These are phyloP conservation scores for Diaporthe citriasiana DNA, from an alignment of 2,329 filamentous ascomycete genomes.

Conservation along the genomic window DNA sequence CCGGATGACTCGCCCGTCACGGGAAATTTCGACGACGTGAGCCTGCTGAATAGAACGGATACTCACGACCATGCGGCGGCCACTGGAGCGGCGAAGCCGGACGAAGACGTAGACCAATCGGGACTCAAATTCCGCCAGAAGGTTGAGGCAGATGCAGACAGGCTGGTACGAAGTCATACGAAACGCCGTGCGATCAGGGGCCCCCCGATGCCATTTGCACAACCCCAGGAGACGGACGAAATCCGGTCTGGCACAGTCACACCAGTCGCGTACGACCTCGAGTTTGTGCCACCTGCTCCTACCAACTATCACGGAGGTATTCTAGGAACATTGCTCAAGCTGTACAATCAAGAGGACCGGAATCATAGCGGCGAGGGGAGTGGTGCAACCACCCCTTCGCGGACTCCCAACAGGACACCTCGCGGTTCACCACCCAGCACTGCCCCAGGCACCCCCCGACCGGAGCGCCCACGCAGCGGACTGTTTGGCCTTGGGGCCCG, in stretches of 20 bases:
- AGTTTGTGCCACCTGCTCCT: slow-evolving; percentile 74
- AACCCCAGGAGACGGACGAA: not conserved
- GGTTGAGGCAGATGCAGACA: slow-evolving; percentile 40
- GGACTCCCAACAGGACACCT: slow-evolving; percentile 59
- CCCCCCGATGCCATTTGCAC: not conserved
- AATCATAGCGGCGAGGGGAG: slow-evolving; percentile 53
- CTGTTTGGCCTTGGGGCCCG: slow-evolving; percentile 59
- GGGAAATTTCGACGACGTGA: slow-evolving; percentile 16
- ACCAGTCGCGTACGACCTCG: slow-evolving; percentile 69
- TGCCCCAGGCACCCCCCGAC: slow-evolving; percentile 50
- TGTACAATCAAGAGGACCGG: slow-evolving; percentile 69
- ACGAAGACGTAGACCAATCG: slow-evolving; percentile 19
- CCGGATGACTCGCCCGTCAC: slow-evolving; percentile 31
- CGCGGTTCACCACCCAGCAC: slow-evolving; percentile 58
- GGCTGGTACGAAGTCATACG: slow-evolving; percentile 40
- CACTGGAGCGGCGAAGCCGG: slow-evolving; percentile 26
- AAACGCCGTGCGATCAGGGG: slow-evolving; percentile 29
- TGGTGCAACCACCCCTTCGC: slow-evolving; percentile 58
- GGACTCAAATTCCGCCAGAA: slow-evolving; percentile 39
- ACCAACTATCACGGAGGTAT: slow-evolving; percentile 80
- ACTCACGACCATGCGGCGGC: slow-evolving; percentile 28
- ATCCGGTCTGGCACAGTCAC: slow-evolving; percentile 49
- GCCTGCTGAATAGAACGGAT: slow-evolving; percentile 22
- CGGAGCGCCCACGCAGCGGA: slow-evolving; percentile 48
- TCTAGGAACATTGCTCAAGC: slow-evolving; percentile 78